Conservation (phyloP, 2,329 filamentous ascomycete species). For the Aspergillaceae sp. region DNA sequence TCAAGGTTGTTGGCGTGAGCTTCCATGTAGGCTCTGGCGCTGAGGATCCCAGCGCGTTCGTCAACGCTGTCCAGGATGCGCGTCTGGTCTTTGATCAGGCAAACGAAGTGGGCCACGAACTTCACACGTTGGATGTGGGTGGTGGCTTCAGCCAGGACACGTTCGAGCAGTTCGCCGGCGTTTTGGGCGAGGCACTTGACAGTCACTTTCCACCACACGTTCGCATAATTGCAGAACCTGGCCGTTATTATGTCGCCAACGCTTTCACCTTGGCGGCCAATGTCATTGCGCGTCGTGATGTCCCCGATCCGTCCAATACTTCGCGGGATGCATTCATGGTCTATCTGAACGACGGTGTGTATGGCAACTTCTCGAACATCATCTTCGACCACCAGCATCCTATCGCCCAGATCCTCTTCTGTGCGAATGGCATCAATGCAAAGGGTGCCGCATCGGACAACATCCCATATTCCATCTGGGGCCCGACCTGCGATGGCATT, state of each 20-base stretch:
- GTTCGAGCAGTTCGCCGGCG: conserved; percentile 81
- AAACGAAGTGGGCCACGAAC: conserved; percentile 61
- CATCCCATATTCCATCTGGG: conserved; percentile 92
- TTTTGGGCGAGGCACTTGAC: conserved; percentile 71
- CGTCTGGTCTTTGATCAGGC: conserved; percentile 83
- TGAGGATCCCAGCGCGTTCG: conserved; percentile 83
- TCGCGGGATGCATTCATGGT: conserved; percentile 69
- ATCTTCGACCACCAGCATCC: conserved; percentile 98
- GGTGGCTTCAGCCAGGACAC: conserved; percentile 87
- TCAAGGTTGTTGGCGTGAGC: conserved; percentile 91
- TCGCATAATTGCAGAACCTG: conserved; percentile 88
- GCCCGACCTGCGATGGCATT: conserved; percentile 94
- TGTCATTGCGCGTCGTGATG: conserved; percentile 87
- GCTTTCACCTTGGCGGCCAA: conserved; percentile 95
- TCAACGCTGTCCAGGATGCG: conserved; percentile 84
- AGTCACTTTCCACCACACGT: conserved; percentile 77
- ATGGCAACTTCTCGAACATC: conserved; percentile 98
- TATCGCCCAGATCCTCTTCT: conserved; percentile 67
- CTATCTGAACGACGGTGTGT: conserved; percentile 94
- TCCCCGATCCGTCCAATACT: conserved; percentile 55
- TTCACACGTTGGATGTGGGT: conserved; percentile 86
- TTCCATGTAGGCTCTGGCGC: conserved; percentile 98
- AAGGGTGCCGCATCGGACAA: conserved; percentile 35
- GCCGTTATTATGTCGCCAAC: conserved; percentile 87
- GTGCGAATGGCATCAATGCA: conserved; percentile 51